Evolutionary conservation across 805 yeast species (phyloP).

Genomic region (Saccharomycopsis amapae): DNA sequence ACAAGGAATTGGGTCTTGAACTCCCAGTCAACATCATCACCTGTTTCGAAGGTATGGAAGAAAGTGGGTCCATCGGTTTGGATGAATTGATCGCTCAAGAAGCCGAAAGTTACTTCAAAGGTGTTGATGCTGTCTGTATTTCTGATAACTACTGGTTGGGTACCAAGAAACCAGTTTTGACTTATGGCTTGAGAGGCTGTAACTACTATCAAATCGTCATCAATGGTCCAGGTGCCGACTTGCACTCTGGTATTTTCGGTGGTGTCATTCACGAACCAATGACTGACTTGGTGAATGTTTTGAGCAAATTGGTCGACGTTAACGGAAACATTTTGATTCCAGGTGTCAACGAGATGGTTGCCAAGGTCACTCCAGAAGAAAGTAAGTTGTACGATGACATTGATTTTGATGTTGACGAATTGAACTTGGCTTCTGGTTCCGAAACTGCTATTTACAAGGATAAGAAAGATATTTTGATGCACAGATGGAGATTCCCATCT

Average conservation of each 20-base stretch:
- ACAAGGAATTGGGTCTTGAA: slow-evolving; percentile 72
- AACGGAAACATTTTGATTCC: slow-evolving; percentile 81
- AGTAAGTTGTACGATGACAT: slow-evolving; percentile 72
- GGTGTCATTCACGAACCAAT: slow-evolving; percentile 97
- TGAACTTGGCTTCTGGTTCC: slow-evolving; percentile 85
- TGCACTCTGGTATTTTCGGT: slow-evolving; percentile 96
- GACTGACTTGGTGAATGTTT: slow-evolving; percentile 79
- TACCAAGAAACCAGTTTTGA: slow-evolving; percentile 90
- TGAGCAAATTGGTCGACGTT: slow-evolving; percentile 70
- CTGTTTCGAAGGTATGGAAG: slow-evolving; percentile 99
- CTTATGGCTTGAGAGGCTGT: slow-evolving; percentile 96
- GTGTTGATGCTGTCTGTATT: slow-evolving; percentile 90
- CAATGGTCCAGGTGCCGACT: slow-evolving; percentile 92
- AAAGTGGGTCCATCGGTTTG: slow-evolving; percentile 88
- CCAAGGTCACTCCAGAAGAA: slow-evolving; percentile 81
- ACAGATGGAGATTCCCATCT: slow-evolving; percentile 98
- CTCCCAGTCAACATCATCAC: slow-evolving; percentile 88
- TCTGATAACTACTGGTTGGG: slow-evolving; percentile 99
- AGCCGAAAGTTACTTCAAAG: slow-evolving; percentile 72
- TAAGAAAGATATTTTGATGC: slow-evolving; percentile 86
- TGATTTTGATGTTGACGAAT: slow-evolving; percentile 76
- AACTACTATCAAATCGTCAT: slow-evolving; percentile 81
- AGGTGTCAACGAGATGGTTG: slow-evolving; percentile 91
- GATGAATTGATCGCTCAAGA: slow-evolving; percentile 77
- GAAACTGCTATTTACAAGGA: slow-evolving; percentile 69